Evolutionary conservation across 257 asterid species (phyloP), one percentile per base, ranked within the genome.

Genomic region (Solanum tacnaense): DNA sequence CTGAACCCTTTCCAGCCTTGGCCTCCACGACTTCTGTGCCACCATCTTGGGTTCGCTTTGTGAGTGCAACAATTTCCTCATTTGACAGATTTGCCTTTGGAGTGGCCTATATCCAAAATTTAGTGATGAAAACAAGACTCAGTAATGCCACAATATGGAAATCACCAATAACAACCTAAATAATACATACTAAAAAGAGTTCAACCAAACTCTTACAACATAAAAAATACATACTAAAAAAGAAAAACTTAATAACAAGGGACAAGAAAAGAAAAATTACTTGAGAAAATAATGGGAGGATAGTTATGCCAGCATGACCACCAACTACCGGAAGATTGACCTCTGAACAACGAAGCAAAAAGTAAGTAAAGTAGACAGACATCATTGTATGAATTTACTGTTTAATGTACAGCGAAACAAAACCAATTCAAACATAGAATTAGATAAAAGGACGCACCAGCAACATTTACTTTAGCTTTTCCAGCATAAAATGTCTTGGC

Each of bases 11-110:
- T 89, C 99, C 99, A 89, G 99, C 99, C 93, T 97, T 97, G 16
- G 99, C 99, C 91, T 93, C 97, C 52, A 97, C 99, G 65, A 97
- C 99, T 90, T 97, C 99, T 1, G 99, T 97, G 79, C 99, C 98
- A 90, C 99, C 99, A 89, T 97, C 97, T 93, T 97, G 99, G 38
- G 98, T 97, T 91, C 99, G 91, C 85, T 94, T 93, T 27, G 99
- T 94, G 82, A 96, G 96, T 83, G 98, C 98, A 87, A 65, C 89
- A 49, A 97, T 93, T 2, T 89, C 95, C 34, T 97, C 98, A 90
- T 91, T 92, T 1, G 98, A 82, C 83, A 97, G 91, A 89, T 96
- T 95, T 85, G 97, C 96, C 87, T 87, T 88, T 16, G 99, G 99
- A 21, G 96, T 90, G 35, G 98, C 98, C 99, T 97, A 52, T 38